Evolutionary conservation across 331 rosid genomes (phyloP).

Genomic region (Spiraea crenata): DNA sequence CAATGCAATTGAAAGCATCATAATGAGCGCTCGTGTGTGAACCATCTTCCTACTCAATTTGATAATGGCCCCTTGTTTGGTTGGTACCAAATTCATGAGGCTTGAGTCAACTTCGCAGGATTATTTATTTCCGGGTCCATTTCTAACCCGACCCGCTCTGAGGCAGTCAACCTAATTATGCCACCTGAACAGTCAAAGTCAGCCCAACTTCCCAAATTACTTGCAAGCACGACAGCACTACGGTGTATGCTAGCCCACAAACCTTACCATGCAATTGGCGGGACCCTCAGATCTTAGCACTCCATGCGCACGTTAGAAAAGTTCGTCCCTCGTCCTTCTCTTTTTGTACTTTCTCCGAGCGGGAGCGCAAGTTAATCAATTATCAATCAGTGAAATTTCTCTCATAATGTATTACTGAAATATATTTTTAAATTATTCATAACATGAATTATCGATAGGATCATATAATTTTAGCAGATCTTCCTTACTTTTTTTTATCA

Average conservation of each 20-base stretch:
- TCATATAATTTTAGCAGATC: no score
- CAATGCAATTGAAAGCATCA: background rate
- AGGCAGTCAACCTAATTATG: background rate
- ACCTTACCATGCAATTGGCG: constrained; percentile 6
- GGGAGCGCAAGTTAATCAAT: constrained; percentile 35
- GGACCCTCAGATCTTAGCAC: constrained; percentile 11
- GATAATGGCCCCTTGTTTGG: background rate
- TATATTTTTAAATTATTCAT: no score
- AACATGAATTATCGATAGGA: no score
- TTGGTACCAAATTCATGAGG: constrained; percentile 4
- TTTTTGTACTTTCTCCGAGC: constrained; percentile 10
- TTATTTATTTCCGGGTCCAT: background rate
- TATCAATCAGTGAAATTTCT: background rate
- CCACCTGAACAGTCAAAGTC: background rate
- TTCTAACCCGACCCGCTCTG: background rate
- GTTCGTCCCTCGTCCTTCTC: no score
- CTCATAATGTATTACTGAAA: no score
- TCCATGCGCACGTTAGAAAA: constrained; percentile 23
- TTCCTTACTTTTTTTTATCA: no score
- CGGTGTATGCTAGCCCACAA: background rate
- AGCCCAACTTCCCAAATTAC: background rate
- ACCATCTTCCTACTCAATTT: background rate
- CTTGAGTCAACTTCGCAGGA: background rate
- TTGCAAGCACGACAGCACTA: constrained; percentile 26
- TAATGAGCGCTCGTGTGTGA: background rate